Evolutionary conservation across 148 eudicot species (phyloP), one percentile per base, ranked within the genome.

Genomic region (Silene latifolia): DNA sequence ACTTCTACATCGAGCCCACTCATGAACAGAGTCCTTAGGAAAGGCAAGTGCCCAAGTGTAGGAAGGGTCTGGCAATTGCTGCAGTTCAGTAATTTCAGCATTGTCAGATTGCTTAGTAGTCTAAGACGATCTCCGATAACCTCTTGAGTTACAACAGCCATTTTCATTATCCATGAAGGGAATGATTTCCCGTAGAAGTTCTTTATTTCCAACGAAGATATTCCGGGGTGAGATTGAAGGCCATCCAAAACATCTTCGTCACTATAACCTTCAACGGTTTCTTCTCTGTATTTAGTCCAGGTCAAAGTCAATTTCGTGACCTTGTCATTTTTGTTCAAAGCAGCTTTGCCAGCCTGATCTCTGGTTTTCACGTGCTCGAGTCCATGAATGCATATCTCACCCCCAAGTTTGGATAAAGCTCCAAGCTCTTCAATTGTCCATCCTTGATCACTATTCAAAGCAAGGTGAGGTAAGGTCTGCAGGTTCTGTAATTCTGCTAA

Each of bases 351-450:
- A 3, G 78, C 78, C 67, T 68, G 25, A 9, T 76, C 67, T 53
- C 59, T 68, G 25, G 11, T n/a, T 10, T 68, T 24, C 56, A 76
- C 67, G 10, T 8, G 54, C 48, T 58, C 59, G 46, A 76, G 78
- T 14, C 73, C 73, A 1, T 3, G 2, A 8, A 68, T 76, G 1
- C 1, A 9, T 12, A 76, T 5, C 32, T 21, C 1, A 46, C 72
- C 67, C 23, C 21, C 58, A 5, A 73, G 35, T 42, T 67, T 69
- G 12, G 25, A 1, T 21, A 79, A 29, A n/a, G 14, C 17, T 47
- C 69, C 73, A 23, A 78, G 9, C 25, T 78, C 77, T 10, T 61
- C 67, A 46, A 67, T 67, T 4, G 23, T 60, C 61, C 77, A 65
- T 46, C 81, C 81, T 32, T 29, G 8, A 4, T 57, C 69, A 19